A percentile compares a stretch with the other conserved stretches of the same genome.
Conservation (phyloP, 2,329 filamentous ascomycete species). For the Penicillium psychrosexuale region DNA sequence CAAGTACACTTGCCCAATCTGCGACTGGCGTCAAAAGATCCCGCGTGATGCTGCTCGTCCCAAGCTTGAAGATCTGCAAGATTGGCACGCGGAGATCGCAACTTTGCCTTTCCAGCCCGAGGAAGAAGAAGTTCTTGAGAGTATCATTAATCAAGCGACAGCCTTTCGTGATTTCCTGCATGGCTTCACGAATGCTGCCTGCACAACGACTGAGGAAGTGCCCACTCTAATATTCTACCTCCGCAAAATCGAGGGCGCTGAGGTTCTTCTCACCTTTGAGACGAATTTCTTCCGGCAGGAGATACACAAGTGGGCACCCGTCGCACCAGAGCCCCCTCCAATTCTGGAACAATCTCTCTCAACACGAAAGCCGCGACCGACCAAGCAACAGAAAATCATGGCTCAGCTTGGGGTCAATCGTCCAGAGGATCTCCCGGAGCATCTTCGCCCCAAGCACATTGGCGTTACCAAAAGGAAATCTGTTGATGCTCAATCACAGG, state of each 20-base stretch:
- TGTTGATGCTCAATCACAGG: conserved; percentile 42
- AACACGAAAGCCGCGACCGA: conserved; percentile 91
- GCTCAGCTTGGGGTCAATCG: conserved; percentile 83
- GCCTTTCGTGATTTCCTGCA: conserved; percentile 80
- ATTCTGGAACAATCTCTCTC: conserved; percentile 83
- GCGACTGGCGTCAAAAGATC: conserved; percentile 95
- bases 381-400: conserved; percentile 94
- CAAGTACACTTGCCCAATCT: conserved; percentile 97
- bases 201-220: conserved; percentile 79
- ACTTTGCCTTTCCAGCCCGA: conserved; percentile 89
- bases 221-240: conserved; percentile 91
- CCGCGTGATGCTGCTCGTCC: conserved; percentile 92
- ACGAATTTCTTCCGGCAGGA: conserved; percentile 98
- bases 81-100: conserved; percentile 79
- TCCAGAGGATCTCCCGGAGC: conserved; percentile 82
- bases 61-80: conserved; percentile 83
- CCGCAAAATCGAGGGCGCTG: conserved; percentile 93
- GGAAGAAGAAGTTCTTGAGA: conserved; percentile 81
- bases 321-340: conserved; percentile 80
- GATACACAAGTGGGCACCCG: conserved; percentile 89
- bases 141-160: conserved; percentile 80
- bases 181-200: conserved; percentile 74
- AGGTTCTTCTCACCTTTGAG: conserved; percentile 85
- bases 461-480: conserved; percentile 68
- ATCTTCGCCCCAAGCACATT: conserved; percentile 74